Evolutionary conservation across 2,329 filamentous ascomycete species (phyloP), one percentile per base, ranked within the genome.

Genomic region (Aspergillus sp.): DNA sequence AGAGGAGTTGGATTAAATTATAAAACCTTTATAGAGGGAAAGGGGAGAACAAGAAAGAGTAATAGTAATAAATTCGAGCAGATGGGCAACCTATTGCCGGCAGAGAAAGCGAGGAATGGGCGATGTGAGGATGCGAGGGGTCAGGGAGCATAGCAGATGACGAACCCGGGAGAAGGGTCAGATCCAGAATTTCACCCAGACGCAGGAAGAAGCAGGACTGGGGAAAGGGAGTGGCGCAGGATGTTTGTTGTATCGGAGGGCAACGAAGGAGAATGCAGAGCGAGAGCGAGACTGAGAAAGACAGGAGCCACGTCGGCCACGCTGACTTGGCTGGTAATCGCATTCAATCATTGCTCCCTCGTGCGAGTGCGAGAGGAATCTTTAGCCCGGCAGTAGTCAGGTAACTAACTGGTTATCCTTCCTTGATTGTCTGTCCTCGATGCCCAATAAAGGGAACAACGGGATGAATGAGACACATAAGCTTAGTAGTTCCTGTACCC

Each of bases 191-290:
- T 31, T 31, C 27, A 31, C 27, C 27, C 27, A 47, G 40, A 49
- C 17, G 9, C 25, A 55, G 27, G 25, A 23, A 48, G 51, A 47
- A 11, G 27, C 27, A 31, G 40, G 51, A 51, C 31, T 14, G 15
- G 14, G 15, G 35, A 51, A 46, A 31, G 17, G 35, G 39, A 44
- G 56, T 61, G 60, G 55, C 60, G 56, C 46, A 61, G 55, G 50
- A 46, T 56, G 45, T 39, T 47, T 53, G 55, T 49, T 48, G 50
- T 58, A 52, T 55, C 50, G 52, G 56, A 59, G 57, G 57, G 57
- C 60, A 60, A 62, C 57, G 54, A 57, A 57, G 44, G 54, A 62
- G 60, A 62, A 62, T 56, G 57, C 41, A 55, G 50, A 33, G 37
- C 25, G n/a, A 25, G 27, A 44, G 19, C n/a, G 25, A 35, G n/a